A percentile compares a stretch with the other conserved stretches of the same genome.
These are phyloP conservation scores for Neurospora crassa DNA, from an alignment of 2,329 filamentous ascomycete species.

Conservation along the genomic window DNA sequence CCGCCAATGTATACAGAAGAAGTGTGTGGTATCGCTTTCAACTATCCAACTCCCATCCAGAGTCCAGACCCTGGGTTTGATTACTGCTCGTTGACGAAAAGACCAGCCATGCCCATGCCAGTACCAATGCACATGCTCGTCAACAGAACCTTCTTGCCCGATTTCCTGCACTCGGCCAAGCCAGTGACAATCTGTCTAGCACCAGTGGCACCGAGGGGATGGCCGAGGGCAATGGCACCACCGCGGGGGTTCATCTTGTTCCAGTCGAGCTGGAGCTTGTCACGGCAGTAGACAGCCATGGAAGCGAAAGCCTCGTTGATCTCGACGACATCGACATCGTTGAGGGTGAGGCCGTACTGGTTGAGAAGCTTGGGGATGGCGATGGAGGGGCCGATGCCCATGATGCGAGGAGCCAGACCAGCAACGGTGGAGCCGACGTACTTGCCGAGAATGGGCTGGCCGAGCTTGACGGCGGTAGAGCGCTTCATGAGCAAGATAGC, in stretches of 20 bases:
- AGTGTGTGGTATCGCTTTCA: background rate
- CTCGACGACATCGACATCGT: conserved; percentile 84
- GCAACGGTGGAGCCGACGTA: conserved; percentile 87
- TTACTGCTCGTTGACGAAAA: conserved; percentile 51
- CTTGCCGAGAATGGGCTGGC: conserved; percentile 88
- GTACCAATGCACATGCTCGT: conserved; percentile 83
- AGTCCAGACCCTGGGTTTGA: background rate
- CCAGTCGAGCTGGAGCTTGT: conserved; percentile 60
- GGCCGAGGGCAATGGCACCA: conserved; percentile 74
- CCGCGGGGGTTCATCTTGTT: conserved; percentile 74
- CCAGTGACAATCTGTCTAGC: conserved; percentile 80
- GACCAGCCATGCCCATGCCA: conserved; percentile 58
- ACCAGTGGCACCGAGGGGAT: conserved; percentile 73
- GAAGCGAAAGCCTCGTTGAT: conserved; percentile 97
- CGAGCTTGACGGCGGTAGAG: conserved; percentile 74
- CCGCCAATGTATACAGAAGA: background rate
- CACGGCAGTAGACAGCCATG: conserved; percentile 91
- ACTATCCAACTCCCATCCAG: background rate
- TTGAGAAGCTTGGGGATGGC: conserved; percentile 74
- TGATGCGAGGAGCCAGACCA: conserved; percentile 84
- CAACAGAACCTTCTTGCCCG: conserved; percentile 82
- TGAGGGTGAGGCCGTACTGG: conserved; percentile 67
- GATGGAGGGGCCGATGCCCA: conserved; percentile 80
- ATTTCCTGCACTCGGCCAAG: conserved; percentile 71
- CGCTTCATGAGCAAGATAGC: conserved; percentile 91